Evolutionary conservation across 192 early-diverging fungal genomes (phyloP), one percentile per base, ranked within the genome.

Genomic region (Globomyces pollinis-pini): DNA sequence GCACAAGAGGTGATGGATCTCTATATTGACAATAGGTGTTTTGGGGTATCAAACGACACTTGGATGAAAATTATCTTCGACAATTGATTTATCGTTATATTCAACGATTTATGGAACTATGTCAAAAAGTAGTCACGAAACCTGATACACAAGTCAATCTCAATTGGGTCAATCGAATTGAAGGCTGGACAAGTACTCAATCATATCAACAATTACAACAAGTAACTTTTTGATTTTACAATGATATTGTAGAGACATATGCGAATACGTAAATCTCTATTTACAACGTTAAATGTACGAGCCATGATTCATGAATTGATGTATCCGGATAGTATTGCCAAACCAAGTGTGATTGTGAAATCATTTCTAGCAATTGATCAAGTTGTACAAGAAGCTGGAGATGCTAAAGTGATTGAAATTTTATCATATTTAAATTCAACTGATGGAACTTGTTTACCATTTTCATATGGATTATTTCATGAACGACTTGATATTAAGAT

Each of bases 1-100:
- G 51, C 67, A 2, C 38, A 45, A 32, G 59, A 62, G 0, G 66
- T 65, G 39, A 36, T 41, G n/a, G n/a, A n/a, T n/a, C n/a, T n/a
- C n/a, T 13, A 16, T 8, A 33, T 3, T 59, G 15, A 43, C 26
- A 45, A 12, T 55, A 44, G 11, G 38, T 64, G 11, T 43, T 38
- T 32, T 5, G 50, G 59, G 39, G 35, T 24, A 18, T 71, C 15
- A 30, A 57, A 23, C 16, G 50, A 30, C 52, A 57, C 52, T 39
- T 33, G 33, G 43, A 59, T 18, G 94, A 98, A 60, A 84, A 86
- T 38, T 76, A 88, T 21, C 86, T 98, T 16, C 82, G 94, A 2
- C 84, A 90, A 49, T 89, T 88, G 55, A 83, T 98, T 31, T 87
- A 94, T 44, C 86, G 86, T 28, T 91, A 93, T 59, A 82, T 98